Evolutionary conservation across 306 rosid species (phyloP), one percentile per base, ranked within the genome.

Genomic region (Citrullus mucosospermus): DNA sequence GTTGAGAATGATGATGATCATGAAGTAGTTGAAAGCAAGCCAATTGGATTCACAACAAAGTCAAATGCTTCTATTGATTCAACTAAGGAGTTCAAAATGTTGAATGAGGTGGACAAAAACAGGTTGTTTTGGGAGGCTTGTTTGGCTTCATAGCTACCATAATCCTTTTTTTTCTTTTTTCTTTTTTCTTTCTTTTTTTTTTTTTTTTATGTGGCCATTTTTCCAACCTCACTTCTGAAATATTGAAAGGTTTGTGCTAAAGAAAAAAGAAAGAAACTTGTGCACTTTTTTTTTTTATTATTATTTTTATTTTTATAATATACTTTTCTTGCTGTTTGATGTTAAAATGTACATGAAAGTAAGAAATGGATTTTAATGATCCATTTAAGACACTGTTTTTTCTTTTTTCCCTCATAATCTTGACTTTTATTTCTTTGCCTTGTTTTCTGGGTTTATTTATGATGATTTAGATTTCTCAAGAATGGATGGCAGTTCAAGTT

Each of bases 121-220:
- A 85, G 81, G 90, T 78, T 81, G 0, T 95, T 95, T 83, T 95
- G 99, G 99, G 99, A 95, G 81, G 80, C 98, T 83, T 95, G 99
- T 44, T 83, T 95, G 91, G 96, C 97, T 14, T 92, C 99, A 18
- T 90, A 70, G 6, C 62, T 65, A 75, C 32, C 54, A 25, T 25
- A 25, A 25, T 36, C 1, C 14, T 14, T 13, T 61, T 38, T 30
- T 48, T 62, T 78, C 15, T 11, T 20, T 75, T 36, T 63, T n/a
- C n/a, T 62, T 63, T 36, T 10, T 69, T 38, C 9, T 67, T 18
- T 10, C 50, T 46, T 30, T 14, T 13, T 61, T 38, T 30, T 48
- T 11, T 20, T 75, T 36, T 63, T 62, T 63, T 36, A 10, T 69
- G 30, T 22, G 51, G 7, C 32, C 36, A 44, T 69, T 68, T 69